Conservation (phyloP, 768 basidiomycete genomes). For the Tylopilus vinaceipallidus region DNA sequence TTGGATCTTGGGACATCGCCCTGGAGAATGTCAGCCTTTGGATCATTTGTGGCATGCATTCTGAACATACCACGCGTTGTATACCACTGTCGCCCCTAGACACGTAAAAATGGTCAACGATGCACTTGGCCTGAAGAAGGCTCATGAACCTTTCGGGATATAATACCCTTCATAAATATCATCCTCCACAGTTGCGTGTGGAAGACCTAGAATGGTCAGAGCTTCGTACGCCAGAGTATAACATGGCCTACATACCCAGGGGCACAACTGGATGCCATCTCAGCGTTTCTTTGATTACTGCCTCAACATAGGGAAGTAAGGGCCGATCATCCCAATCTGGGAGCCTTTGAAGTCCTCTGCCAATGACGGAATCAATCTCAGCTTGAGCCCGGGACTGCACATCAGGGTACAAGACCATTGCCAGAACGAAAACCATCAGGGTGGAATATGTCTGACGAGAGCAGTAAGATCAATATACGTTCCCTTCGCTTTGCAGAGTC, state of each 20-base stretch:
- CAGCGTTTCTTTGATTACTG: constrained; percentile 22
- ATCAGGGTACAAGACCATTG: constrained; percentile 26
- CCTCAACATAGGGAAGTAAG: constrained; percentile 22
- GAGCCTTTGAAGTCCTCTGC: constrained; percentile 19
- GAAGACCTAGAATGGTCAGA: constrained; percentile 21
- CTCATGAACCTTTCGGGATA: constrained; percentile 53
- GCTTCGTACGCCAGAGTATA: background rate
- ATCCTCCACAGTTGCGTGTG: constrained; percentile 35
- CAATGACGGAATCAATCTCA: constrained; percentile 19
- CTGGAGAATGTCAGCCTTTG: no score
- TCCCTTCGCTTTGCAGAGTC: no score
- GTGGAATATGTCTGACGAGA: constrained; percentile 19
- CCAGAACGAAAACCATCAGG: constrained; percentile 22
- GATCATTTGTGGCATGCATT: background rate
- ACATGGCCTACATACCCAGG: constrained; percentile 5
- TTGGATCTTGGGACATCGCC: constrained; percentile 36
- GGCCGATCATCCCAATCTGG: constrained; percentile 19
- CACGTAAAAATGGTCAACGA: background rate
- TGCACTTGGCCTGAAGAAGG: background rate
- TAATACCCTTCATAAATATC: no score
- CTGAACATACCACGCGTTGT: constrained; percentile 18
- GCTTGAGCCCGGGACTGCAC: constrained; percentile 20
- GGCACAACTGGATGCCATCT: constrained; percentile 23
- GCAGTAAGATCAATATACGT: constrained; percentile 9
- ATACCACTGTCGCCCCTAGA: constrained; percentile 20